Evolutionary conservation across 192 early-diverging fungal genomes (phyloP).

Genomic region (Dissophora ornata): DNA sequence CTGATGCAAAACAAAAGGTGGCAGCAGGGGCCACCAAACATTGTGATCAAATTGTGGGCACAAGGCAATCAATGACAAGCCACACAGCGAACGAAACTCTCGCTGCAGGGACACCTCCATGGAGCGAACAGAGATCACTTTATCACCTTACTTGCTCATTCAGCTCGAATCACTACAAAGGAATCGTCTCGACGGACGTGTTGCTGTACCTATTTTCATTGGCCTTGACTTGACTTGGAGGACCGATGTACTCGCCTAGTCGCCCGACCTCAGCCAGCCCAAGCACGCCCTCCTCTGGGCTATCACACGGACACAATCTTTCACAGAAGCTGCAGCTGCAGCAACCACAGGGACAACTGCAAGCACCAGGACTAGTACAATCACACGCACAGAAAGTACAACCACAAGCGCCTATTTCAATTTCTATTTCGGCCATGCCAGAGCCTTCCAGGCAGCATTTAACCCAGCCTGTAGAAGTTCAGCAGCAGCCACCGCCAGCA

Average conservation of each 20-base stretch:
- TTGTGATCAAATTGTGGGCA: too few species aligned
- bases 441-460: background rate
- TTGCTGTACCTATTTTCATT: too few species aligned
- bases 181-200: too few species aligned
- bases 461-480: background rate
- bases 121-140: too few species aligned
- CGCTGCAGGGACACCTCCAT: too few species aligned
- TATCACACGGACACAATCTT: constrained; percentile 15
- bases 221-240: too few species aligned
- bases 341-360: constrained; percentile 3
- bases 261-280: constrained; percentile 48
- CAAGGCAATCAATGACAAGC: background rate
- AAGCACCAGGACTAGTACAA: background rate
- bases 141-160: too few species aligned
- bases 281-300: constrained; percentile 31
- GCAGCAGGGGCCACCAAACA: too few species aligned
- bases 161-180: too few species aligned
- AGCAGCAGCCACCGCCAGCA: constrained; percentile 1
- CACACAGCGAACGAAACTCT: too few species aligned
- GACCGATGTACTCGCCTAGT: constrained; percentile 54
- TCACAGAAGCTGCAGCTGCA: constrained; percentile 14
- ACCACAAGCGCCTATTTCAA: background rate
- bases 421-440: background rate
- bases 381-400: background rate
- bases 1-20: too few species aligned